These are phyloP conservation scores for Cladophialophora immunda DNA, from an alignment of 2,329 filamentous ascomycete genomes.

Conservation along the genomic window DNA sequence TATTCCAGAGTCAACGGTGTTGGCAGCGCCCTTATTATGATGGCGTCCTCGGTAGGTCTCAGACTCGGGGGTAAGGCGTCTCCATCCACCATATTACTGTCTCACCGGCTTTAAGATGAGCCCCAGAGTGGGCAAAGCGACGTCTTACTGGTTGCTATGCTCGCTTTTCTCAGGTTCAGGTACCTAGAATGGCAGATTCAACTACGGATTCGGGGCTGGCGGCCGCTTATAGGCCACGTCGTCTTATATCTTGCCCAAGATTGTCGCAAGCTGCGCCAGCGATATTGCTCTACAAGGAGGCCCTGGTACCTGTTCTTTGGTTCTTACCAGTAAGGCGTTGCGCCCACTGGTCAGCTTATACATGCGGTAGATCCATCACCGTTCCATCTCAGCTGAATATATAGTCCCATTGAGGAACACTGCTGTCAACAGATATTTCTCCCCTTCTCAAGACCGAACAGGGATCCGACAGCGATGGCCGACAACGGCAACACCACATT, in stretches of 20 bases:
- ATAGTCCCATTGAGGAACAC: neutral
- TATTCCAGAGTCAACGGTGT: too few species aligned
- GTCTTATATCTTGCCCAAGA: too few species aligned
- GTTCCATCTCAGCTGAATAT: neutral
- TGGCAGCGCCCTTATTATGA: too few species aligned
- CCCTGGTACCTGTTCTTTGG: neutral
- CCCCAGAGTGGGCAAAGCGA: neutral
- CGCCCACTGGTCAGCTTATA: neutral
- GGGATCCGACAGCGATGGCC: constrained; percentile 7
- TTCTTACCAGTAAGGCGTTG: neutral
- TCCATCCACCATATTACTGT: neutral
- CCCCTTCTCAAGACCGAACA: neutral
- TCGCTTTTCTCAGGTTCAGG: neutral
- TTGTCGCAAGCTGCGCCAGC: neutral
- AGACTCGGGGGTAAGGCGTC: neutral
- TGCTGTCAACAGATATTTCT: neutral
- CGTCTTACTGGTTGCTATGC: neutral
- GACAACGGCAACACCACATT: neutral
- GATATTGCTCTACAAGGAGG: neutral
- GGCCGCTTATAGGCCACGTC: neutral
- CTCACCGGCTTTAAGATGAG: neutral
- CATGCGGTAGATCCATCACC: neutral
- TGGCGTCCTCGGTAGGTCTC: neutral
- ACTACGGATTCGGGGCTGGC: neutral
- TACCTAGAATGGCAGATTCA: neutral